Base-by-base conservation (phyloP, 2,329 filamentous ascomycete species). In the Nemania diffusa region DNA sequence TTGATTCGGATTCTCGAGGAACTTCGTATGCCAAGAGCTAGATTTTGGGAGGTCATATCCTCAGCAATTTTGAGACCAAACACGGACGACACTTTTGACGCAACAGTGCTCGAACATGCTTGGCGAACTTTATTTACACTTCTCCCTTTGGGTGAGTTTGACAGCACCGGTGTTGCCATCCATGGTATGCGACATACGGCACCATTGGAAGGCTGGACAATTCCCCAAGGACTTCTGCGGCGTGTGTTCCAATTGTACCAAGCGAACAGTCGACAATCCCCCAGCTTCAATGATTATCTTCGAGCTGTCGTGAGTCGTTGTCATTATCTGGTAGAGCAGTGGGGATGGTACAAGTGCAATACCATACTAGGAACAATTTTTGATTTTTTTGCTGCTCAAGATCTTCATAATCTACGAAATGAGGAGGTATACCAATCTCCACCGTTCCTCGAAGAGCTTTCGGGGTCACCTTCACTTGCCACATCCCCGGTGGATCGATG, bases 281-380 rank as follows among this genome's bases (percentile, higher is more conserved):
- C 87, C 1, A 86, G 87, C 73, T 91, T 91, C 81, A 91, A 90
- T 70, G 85, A 87, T 66, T 91, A 91, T 72, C 89, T 87, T 67
- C 84, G 86, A 20, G 84, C 87, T 5, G 75, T 90, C 4, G 79
- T 91, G 34, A 82, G 83, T 20, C 85, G 90, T 32, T 91, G 89
- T 68, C 85, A 91, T 73, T 86, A 86, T 73, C 82, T 91, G 9
- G 85, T 90, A 53, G 81, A 85, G 64, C 85, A 88, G 75, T 92
- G 90, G 90, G 87, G 87, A 3, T 91, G 90, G 90, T 81, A 81
- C 42, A 86, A 81, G 67, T 87, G 85, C 71, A 85, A 84, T 53
- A 79, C 82, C 11, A 82, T 91, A 15, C 80, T 91, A 34, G 87
- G 88, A 1, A 81, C 84, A 1, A 84, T 91, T 2, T 91, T 91